A percentile compares a stretch with the other conserved stretches of the same genome.
These are phyloP conservation scores for Stachybotrys chartarum DNA, from an alignment of 2,329 filamentous ascomycete genomes.

Conservation along the genomic window DNA sequence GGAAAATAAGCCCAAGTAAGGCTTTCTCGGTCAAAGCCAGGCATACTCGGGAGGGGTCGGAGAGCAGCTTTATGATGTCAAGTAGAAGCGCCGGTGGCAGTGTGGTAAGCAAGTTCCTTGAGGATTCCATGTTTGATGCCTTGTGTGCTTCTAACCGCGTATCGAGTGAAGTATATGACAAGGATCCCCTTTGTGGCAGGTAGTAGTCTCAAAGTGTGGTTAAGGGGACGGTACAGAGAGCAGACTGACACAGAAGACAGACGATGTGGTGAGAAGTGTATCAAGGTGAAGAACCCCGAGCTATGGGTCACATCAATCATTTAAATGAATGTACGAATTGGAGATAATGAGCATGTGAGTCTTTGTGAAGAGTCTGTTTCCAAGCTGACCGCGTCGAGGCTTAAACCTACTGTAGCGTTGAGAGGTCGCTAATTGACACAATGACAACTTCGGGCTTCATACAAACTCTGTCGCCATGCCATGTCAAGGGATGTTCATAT, in stretches of 20 bases:
- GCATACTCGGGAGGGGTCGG: background rate
- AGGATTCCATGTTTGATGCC: background rate
- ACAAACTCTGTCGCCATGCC: no score
- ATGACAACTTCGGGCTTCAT: no score
- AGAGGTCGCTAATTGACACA: background rate
- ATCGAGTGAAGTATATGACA: background rate
- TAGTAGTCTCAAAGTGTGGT: background rate
- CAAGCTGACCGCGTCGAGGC: background rate
- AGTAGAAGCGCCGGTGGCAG: background rate
- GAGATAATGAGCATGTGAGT: background rate
- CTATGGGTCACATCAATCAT: background rate
- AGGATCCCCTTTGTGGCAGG: background rate
- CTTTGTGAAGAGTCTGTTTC: background rate
- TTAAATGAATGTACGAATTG: background rate
- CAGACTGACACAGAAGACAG: background rate
- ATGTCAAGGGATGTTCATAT: no score
- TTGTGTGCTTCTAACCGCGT: background rate
- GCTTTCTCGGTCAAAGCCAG: background rate
- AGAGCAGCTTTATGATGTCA: background rate
- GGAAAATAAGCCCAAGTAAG: background rate
- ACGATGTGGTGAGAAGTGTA: background rate
- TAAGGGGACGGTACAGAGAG: background rate
- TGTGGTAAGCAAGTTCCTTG: background rate
- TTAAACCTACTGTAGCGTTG: background rate
- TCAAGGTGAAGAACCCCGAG: background rate